Evolutionary conservation across 176 grass and related monocot species (phyloP), one percentile per base, ranked within the genome.

Genomic region (Paspalum vaginatum): DNA sequence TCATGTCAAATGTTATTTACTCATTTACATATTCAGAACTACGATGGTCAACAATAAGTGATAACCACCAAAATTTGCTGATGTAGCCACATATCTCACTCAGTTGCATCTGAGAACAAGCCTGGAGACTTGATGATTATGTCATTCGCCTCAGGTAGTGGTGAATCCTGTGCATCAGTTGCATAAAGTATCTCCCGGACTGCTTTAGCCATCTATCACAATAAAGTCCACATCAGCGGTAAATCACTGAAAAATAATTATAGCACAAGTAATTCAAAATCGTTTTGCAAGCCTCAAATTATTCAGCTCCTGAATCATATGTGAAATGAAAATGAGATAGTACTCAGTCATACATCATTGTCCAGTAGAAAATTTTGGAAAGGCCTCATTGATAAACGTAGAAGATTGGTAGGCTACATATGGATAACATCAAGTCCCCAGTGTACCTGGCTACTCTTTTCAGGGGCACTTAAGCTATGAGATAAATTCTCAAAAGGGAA

Each of bases 151-250:
- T 88, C 94, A 48, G 84, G 69, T 54, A 97, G 69, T 11, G 91
- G 78, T 64, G 91, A 89, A 46, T 88, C 91, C 72, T 50, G 88
- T 58, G 79, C 88, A 86, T 93, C 91, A 25, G 91, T 60, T 11
- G 94, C 84, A 80, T 97, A 97, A 16, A 97, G 76, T 52, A 97
- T 97, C 91, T 89, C 91, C 45, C 74, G 61, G 45, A 97, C 70
- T 1, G 91, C 91, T 85, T 93, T 97, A 5, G 89, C 88, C 89
- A 91, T 89, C 94, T 97, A 20, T 66, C n/a, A 79, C 78, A 52
- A 75, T 72, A 57, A 68, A 62, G 4, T 15, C 11, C 17, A 85
- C 2, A 6, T 72, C 17, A 76, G 47, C 38, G 24, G 4, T 20
- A 37, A 15, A 70, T 3, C 9, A 46, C 9, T 9, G 32, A 68